Evolutionary conservation across 495 filamentous ascomycete species (phyloP).

Genomic region (Penicillium flavigenum): DNA sequence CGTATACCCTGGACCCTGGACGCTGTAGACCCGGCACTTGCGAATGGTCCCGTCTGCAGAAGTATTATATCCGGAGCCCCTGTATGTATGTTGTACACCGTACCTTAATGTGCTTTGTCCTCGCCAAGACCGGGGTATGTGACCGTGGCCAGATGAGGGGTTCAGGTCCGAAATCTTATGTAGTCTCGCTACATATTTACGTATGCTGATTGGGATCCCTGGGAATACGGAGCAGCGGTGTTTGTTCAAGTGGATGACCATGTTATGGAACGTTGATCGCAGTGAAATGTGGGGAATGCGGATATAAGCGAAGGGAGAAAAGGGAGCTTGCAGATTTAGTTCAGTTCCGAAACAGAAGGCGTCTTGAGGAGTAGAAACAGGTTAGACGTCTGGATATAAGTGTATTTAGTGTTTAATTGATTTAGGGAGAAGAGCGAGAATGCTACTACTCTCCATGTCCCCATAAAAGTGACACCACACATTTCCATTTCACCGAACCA

Average conservation of each 20-base stretch:
- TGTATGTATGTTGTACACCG: neutral
- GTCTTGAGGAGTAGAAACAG: neutral
- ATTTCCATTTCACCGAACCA: slow-evolving; percentile 5
- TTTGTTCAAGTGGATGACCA: neutral
- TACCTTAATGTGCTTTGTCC: slow-evolving; percentile 7
- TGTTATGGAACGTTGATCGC: neutral
- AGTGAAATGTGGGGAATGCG: neutral
- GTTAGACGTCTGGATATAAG: too few species aligned
- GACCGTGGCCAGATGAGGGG: slow-evolving; percentile 6
- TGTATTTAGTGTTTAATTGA: too few species aligned
- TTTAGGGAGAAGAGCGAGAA: neutral
- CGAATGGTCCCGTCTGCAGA: neutral
- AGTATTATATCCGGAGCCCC: neutral
- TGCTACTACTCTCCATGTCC: neutral
- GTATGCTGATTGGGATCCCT: neutral
- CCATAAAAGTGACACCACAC: neutral
- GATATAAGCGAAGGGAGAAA: neutral
- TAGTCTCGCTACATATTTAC: neutral
- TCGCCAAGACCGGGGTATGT: slow-evolving; percentile 6
- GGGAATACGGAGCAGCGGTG: too few species aligned
- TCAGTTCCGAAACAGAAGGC: neutral
- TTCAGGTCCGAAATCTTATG: neutral
- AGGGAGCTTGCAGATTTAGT: neutral
- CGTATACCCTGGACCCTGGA: too few species aligned
- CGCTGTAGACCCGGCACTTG: neutral